Evolutionary conservation across 306 rosid genomes (phyloP).

Genomic region (Comarum palustre): DNA sequence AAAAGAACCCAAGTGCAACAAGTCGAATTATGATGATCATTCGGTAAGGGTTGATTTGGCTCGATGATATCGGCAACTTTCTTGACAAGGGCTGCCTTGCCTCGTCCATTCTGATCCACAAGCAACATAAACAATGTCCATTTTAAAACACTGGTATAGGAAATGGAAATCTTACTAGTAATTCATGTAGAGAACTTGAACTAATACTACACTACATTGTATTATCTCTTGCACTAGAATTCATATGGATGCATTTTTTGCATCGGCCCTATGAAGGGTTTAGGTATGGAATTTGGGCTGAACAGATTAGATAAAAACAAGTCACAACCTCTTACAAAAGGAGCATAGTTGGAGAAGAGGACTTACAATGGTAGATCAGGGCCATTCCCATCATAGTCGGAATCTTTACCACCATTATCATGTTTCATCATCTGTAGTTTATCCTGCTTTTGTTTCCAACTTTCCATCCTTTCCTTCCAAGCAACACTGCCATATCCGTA

Average conservation of each 20-base stretch:
- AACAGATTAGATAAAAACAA: background rate
- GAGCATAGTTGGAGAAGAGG: background rate
- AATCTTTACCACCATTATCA: conserved; percentile 26
- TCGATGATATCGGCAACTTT: conserved; percentile 49
- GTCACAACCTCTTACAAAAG: background rate
- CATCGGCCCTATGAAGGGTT: background rate
- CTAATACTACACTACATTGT: background rate
- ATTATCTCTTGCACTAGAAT: background rate
- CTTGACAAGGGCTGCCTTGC: conserved; percentile 69
- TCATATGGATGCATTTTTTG: background rate
- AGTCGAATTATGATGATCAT: conserved; percentile 58
- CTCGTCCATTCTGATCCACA: conserved; percentile 55
- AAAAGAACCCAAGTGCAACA: conserved; percentile 62
- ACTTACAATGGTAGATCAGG: conserved; percentile 48
- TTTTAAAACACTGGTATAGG: background rate
- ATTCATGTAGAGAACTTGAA: background rate
- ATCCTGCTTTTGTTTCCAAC: conserved; percentile 51
- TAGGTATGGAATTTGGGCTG: background rate
- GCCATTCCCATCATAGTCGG: conserved; percentile 31
- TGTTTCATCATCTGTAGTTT: conserved; percentile 28
- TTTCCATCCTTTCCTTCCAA: conserved; percentile 48
- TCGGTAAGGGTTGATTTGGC: conserved; percentile 56
- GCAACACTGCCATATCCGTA: conserved; percentile 54
- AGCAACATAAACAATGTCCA: conserved; percentile 4
- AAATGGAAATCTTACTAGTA: background rate